These are phyloP conservation scores for Naematelia aurantialba DNA, from an alignment of 768 basidiomycete species.

Conservation along the genomic window DNA sequence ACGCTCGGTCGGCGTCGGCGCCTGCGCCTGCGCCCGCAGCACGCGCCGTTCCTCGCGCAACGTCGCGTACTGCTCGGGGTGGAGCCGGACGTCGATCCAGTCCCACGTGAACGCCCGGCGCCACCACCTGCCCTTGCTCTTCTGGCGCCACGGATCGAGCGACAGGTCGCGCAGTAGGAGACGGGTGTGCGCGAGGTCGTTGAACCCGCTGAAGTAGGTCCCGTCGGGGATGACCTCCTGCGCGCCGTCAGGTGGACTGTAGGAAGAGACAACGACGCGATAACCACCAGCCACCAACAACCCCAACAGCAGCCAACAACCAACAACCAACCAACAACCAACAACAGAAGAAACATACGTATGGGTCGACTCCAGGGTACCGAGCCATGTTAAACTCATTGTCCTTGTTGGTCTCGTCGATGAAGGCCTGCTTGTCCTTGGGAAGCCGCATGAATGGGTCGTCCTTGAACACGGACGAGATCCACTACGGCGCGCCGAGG, in stretches of 20 bases:
- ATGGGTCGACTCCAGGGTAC: background rate
- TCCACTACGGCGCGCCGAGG: conserved; percentile 4
- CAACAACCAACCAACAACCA: background rate
- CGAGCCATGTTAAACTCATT: conserved; percentile 1
- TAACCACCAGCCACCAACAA: background rate
- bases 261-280: background rate
- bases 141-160: conserved; percentile 17
- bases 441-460: conserved; percentile 1
- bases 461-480: conserved; percentile 4
- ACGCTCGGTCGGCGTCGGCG: background rate
- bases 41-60: background rate
- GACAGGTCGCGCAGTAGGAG: conserved; percentile 5
- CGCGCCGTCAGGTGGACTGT: too few relatives aligned
- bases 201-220: conserved; percentile 12
- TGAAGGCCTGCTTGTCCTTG: background rate
- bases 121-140: conserved; percentile 5
- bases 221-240: conserved; percentile 10
- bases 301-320: background rate
- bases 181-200: conserved; percentile 8
- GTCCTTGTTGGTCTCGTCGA: conserved; percentile 1
- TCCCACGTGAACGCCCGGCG: conserved; percentile 4
- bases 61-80: conserved; percentile 14
- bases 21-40: background rate
- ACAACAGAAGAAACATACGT: background rate
- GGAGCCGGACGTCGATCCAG: conserved; percentile 9